phyloP scores from a whole-genome alignment of 306 rosid species.

The Betula pendula region DNA sequence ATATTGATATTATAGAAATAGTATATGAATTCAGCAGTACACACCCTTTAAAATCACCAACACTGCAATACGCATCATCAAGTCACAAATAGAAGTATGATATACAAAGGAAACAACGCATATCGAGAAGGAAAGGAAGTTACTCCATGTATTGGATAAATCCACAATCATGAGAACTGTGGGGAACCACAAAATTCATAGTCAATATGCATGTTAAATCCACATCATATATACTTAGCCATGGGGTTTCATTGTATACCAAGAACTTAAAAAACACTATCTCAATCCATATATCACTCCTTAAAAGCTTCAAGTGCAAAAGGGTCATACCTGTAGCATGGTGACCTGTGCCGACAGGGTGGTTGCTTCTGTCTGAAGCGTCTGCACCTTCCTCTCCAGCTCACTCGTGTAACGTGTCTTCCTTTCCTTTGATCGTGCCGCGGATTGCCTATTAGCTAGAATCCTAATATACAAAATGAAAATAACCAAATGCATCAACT shows the following conservation, averaged over 20 bases:
- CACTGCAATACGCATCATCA: neutral
- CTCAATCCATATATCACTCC: constrained; percentile 17
- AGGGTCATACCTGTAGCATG: constrained; percentile 66
- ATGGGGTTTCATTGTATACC: constrained; percentile 19
- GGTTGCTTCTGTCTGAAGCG: constrained; percentile 95
- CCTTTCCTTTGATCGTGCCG: constrained; percentile 97
- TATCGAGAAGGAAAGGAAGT: neutral
- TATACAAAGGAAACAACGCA: neutral
- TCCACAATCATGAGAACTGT: neutral
- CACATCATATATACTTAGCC: constrained; percentile 15
- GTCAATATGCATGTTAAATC: constrained; percentile 14
- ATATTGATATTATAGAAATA: neutral
- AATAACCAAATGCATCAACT: constrained; percentile 17
- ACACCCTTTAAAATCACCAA: neutral
- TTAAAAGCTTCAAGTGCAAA: constrained; percentile 17
- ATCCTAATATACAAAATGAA: constrained; percentile 52
- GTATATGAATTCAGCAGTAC: neutral
- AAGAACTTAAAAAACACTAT: constrained; percentile 12
- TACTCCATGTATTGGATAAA: neutral
- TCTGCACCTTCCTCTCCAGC: constrained; percentile 95
- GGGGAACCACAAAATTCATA: constrained; percentile 2
- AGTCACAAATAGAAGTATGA: neutral
- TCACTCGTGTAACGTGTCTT: constrained; percentile 81
- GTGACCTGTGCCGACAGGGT: constrained; percentile 94
- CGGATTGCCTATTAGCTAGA: constrained; percentile 93